Evolutionary conservation across 495 filamentous ascomycete species (phyloP), one percentile per base, ranked within the genome.

Genomic region (Penicillium canariense): DNA sequence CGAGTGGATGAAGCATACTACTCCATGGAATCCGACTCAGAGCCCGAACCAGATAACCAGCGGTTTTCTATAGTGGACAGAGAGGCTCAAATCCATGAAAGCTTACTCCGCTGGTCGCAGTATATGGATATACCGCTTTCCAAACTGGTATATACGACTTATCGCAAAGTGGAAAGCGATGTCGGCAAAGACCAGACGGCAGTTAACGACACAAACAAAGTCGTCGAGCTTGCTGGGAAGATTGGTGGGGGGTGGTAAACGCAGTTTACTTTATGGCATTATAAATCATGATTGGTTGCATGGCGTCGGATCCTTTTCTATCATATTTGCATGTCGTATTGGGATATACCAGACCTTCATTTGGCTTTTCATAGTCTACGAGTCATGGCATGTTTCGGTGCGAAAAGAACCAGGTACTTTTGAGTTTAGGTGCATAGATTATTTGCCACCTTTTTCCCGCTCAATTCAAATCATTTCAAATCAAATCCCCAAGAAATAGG

Each of bases 1-100:
- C 81, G 80, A 52, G 89, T 98, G 17, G 94, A 98, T 58, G 92
- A 97, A 71, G 91, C 91, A 15, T 97, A 97, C 69, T 98, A 87
- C 63, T 96, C 91, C 36, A 89, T 83, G 20, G 82, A 85, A 20
- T 87, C 87, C 27, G 78, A 76, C 40, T 74, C 75, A 2, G 75
- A 78, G 22, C 22, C 44, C n/a, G 67, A 68, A 9, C 5, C 30
- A 3, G 58, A 66, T 26, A 47, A 47, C 15, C 54, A 54, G 27
- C 25, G 54, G 2, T 28, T 50, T 6, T 67, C 67, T 2, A 47
- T 71, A 3, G 40, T 40, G 8, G 67, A 72, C 3, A 76, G 68
- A 52, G 67, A 75, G 38, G 35, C 47, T 5, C 66, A 63, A 30
- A 67, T 81, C 18, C 81, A 80, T 59, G 75, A 80, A 59, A 77